A percentile compares a stretch with the other conserved stretches of the same genome.
Evolutionary conservation across 306 rosid genomes (phyloP).

Genomic region (Boehmeria nivea): DNA sequence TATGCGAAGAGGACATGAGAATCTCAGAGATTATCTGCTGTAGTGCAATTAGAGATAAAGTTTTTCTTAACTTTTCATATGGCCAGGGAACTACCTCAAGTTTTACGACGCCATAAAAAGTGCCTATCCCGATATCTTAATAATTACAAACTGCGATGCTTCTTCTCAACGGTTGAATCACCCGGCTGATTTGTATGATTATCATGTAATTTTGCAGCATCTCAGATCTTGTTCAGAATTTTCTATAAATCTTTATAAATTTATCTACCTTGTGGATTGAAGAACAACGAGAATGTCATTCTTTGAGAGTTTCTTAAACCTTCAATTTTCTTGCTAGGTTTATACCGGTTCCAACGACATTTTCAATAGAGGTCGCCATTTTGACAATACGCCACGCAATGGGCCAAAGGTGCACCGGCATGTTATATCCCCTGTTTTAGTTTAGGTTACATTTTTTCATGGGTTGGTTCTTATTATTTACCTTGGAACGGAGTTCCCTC

Average conservation of each 20-base stretch:
- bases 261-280: too few species aligned
- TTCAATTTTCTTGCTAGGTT: conserved; percentile 36
- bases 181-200: conserved; percentile 88
- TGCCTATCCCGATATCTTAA: conserved; percentile 81
- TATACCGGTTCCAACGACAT: conserved; percentile 64
- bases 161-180: conserved; percentile 64
- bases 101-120: conserved; percentile 55
- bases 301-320: conserved; percentile 16
- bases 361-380: conserved; percentile 52
- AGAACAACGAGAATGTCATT: background rate
- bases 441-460: conserved; percentile 9
- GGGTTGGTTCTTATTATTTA: background rate
- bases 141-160: conserved; percentile 84
- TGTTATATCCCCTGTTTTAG: background rate
- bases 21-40: too few species aligned
- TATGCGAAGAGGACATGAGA: too few species aligned
- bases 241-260: background rate
- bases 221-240: conserved; percentile 10
- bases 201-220: conserved; percentile 62
- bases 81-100: conserved; percentile 63
- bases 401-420: conserved; percentile 47
- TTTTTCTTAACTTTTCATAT: background rate
- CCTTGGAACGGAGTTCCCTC: conserved; percentile 16
- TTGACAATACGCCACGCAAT: conserved; percentile 45
- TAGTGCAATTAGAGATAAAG: too few species aligned